Evolutionary conservation across 257 asterid genomes (phyloP).

Genomic region (Striga asiatica): DNA sequence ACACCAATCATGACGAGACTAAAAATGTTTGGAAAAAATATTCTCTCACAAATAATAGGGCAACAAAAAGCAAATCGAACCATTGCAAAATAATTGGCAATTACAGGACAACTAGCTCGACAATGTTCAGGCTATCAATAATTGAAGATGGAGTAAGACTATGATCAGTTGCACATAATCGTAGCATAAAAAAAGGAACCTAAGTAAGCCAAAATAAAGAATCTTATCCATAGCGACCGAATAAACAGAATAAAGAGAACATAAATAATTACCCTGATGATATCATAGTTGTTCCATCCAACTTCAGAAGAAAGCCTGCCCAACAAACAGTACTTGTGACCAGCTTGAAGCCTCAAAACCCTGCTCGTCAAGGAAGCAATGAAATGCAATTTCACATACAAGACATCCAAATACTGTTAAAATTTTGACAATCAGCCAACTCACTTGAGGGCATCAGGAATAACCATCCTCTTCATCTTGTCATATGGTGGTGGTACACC

Average conservation of each 20-base stretch:
- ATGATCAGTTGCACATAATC: too few species aligned
- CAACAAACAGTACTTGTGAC: conserved; percentile 66
- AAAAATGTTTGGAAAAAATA: too few species aligned
- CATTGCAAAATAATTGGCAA: too few species aligned
- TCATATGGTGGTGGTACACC: conserved; percentile 75
- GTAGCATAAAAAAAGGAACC: not conserved
- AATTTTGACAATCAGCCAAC: not conserved
- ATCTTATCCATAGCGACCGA: not conserved
- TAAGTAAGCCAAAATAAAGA: not conserved
- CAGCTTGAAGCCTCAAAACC: conserved; percentile 84
- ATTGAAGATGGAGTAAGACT: too few species aligned
- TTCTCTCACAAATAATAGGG: too few species aligned
- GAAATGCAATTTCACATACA: not conserved
- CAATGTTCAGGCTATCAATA: too few species aligned
- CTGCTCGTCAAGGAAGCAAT: conserved; percentile 17
- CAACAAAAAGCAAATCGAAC: too few species aligned
- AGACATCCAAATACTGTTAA: not conserved
- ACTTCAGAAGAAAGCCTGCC: conserved; percentile 83
- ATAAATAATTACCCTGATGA: conserved; percentile 44
- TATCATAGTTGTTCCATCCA: conserved; percentile 86
- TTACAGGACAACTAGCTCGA: too few species aligned
- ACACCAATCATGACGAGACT: too few species aligned
- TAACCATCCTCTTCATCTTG: conserved; percentile 69
- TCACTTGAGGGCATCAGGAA: conserved; percentile 78
- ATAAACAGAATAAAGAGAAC: not conserved